Conservation (phyloP, 805 yeast genomes). For the Pachysolen tannophilus region DNA sequence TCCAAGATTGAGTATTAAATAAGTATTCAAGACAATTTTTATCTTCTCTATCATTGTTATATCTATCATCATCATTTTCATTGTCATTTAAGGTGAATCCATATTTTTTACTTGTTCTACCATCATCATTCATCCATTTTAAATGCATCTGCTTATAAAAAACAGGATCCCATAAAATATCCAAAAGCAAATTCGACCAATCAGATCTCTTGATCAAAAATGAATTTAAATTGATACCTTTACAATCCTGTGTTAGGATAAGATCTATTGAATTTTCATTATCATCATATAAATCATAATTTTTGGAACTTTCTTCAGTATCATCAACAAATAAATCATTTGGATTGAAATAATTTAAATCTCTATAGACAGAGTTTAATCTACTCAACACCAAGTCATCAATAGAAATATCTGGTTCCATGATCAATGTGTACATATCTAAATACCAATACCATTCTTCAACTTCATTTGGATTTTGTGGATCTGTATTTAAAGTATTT, state of each 20-base stretch:
- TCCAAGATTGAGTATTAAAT: conserved; percentile 28
- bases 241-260: conserved; percentile 31
- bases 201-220: conserved; percentile 28
- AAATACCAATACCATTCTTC: conserved; percentile 36
- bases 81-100: conserved; percentile 21
- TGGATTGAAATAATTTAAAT: conserved; percentile 27
- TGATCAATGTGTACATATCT: conserved; percentile 30
- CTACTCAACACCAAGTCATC: conserved; percentile 27
- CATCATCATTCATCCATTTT: conserved; percentile 19
- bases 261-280: conserved; percentile 27
- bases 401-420: conserved; percentile 29
- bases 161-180: conserved; percentile 33
- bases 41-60: conserved; percentile 29
- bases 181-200: conserved; percentile 30
- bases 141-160: conserved; percentile 27
- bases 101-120: conserved; percentile 16
- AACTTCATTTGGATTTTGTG: conserved; percentile 8
- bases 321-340: conserved; percentile 23
- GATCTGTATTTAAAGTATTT: conserved; percentile 16
- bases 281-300: conserved; percentile 11
- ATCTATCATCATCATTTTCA: conserved; percentile 25
- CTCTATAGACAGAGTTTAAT: conserved; percentile 22
- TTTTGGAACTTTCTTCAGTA: conserved; percentile 14
- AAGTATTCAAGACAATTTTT: conserved; percentile 30
- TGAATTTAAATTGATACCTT: conserved; percentile 32